These are phyloP conservation scores for Picochlorum sp. DNA, from an alignment of 139 green algal genomes.

Conservation along the genomic window DNA sequence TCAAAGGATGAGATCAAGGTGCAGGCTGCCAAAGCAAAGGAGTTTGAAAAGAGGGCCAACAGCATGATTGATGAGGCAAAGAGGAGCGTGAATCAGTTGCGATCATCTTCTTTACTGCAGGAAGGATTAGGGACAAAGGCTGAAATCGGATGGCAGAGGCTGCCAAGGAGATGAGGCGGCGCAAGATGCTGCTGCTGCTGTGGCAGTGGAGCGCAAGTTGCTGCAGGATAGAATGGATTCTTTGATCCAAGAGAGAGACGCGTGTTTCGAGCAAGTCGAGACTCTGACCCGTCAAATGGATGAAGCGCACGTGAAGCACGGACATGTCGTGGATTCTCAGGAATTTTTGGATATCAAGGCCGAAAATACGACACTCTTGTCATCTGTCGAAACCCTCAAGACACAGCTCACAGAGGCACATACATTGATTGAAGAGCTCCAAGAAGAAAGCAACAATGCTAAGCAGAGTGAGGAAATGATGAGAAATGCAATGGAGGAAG, in stretches of 20 bases:
- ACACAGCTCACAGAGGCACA: background rate
- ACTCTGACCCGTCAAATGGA: background rate
- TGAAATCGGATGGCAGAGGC: slow-evolving; percentile 25
- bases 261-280: background rate
- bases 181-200: slow-evolving; percentile 5
- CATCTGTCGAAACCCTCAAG: background rate
- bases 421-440: background rate
- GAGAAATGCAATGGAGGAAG: slow-evolving; percentile 2
- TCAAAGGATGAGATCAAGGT: slow-evolving; percentile 1
- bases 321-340: background rate
- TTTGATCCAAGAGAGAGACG: slow-evolving; percentile 5
- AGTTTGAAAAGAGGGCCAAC: slow-evolving; percentile 7
- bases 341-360: background rate
- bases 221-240: slow-evolving; percentile 5
- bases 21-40: background rate
- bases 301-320: background rate
- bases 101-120: slow-evolving; percentile 1
- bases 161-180: slow-evolving; percentile 5
- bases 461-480: slow-evolving; percentile 1
- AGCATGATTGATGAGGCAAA: background rate
- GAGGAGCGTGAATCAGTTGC: background rate
- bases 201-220: slow-evolving; percentile 8
- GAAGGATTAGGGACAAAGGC: slow-evolving; percentile 16
- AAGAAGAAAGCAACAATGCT: background rate
- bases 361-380: background rate